Evolutionary conservation across 371 early-diverging fungal species (phyloP).

Genomic region (Chytridiales sp.): DNA sequence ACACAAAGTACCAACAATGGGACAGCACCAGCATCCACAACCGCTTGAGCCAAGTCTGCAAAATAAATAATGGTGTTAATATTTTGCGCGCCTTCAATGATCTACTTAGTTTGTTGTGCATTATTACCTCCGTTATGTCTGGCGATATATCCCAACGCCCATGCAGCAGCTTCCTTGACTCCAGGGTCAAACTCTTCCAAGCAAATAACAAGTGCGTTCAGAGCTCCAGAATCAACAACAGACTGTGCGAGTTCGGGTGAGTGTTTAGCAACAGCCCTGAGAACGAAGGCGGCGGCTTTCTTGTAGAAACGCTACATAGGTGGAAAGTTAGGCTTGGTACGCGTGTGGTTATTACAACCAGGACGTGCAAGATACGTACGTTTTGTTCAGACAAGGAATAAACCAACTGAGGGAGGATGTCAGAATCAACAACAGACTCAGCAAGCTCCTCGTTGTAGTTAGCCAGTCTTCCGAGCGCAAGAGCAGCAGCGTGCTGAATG

Average conservation of each 20-base stretch:
- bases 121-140: slow-evolving; percentile 52
- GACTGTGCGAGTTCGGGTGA: slow-evolving; percentile 52
- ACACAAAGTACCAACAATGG: slow-evolving; percentile 57
- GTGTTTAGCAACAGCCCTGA: slow-evolving; percentile 57
- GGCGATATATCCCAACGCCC: slow-evolving; percentile 61
- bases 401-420: slow-evolving; percentile 55
- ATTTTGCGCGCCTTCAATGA: neutral
- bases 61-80: neutral
- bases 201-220: slow-evolving; percentile 50
- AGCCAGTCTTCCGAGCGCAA: slow-evolving; percentile 56
- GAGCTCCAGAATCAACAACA: slow-evolving; percentile 53
- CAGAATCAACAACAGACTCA: slow-evolving; percentile 49
- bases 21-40: slow-evolving; percentile 55
- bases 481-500: slow-evolving; percentile 58
- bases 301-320: slow-evolving; percentile 51
- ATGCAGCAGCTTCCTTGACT: slow-evolving; percentile 57
- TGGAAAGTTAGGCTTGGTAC: neutral
- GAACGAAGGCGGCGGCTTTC: slow-evolving; percentile 57
- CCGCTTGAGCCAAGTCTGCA: slow-evolving; percentile 52
- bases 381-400: slow-evolving; percentile 51
- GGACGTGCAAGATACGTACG: slow-evolving; percentile 28
- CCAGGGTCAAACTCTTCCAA: slow-evolving; percentile 61
- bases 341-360: neutral
- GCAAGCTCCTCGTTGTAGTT: slow-evolving; percentile 55
- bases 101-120: neutral